phyloP scores from a whole-genome alignment of 768 basidiomycete species.

The Russula brevipes region DNA sequence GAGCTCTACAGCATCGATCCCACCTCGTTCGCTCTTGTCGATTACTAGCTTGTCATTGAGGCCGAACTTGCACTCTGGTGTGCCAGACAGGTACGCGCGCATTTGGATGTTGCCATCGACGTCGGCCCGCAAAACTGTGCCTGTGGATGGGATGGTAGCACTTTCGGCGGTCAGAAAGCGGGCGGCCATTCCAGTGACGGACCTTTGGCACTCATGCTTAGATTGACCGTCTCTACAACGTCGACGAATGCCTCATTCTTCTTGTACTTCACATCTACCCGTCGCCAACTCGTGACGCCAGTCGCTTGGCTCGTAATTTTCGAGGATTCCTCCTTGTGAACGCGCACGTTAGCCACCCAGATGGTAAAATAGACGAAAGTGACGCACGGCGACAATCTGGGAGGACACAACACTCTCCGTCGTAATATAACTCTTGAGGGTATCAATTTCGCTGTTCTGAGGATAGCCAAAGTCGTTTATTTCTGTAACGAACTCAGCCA shows the following conservation, averaged over 20 bases:
- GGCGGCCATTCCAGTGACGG: constrained; percentile 22
- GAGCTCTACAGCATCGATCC: constrained; percentile 79
- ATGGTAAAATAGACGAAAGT: neutral
- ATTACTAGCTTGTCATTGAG: constrained; percentile 97
- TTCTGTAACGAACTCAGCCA: constrained; percentile 44
- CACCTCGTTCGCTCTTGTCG: constrained; percentile 66
- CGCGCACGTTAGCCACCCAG: neutral
- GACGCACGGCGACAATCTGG: constrained; percentile 71
- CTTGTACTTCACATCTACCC: constrained; percentile 95
- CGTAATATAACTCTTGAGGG: constrained; percentile 95
- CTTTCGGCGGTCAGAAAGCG: constrained; percentile 3
- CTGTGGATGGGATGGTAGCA: constrained; percentile 36
- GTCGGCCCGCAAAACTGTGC: constrained; percentile 87
- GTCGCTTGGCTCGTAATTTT: constrained; percentile 98
- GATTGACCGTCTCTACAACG: constrained; percentile 93
- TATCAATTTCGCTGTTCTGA: constrained; percentile 98
- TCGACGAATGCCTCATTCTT: constrained; percentile 99
- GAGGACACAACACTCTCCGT: constrained; percentile 92
- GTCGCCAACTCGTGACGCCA: constrained; percentile 91
- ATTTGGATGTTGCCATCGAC: constrained; percentile 98
- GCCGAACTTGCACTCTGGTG: constrained; percentile 98
- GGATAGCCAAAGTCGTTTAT: constrained; percentile 99
- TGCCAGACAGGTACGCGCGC: constrained; percentile 95
- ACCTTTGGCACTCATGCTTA: constrained; percentile 98
- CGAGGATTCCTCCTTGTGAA: constrained; percentile 82